Percentiles rank a stretch among this genome's conserved stretches.
phyloP scores from a whole-genome alignment of 2,329 filamentous ascomycete species.

The Aspergillus flavus region DNA sequence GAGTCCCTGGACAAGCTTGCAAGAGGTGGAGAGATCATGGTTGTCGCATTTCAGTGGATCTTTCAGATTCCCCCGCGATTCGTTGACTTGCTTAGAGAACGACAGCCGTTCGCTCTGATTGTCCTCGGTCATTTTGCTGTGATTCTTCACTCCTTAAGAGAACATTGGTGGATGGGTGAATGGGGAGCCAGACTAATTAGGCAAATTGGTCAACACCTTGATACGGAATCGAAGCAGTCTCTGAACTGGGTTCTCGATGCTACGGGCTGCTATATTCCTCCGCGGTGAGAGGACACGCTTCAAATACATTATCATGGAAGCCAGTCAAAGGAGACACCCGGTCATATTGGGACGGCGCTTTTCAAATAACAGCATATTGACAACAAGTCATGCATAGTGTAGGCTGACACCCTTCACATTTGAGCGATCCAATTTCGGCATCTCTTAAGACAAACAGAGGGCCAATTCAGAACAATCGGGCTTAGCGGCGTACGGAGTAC shows the following conservation, averaged over 20 bases:
- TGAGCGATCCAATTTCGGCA: neutral
- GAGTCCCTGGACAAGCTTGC: conserved; percentile 32
- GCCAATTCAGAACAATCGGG: neutral
- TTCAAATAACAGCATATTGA: neutral
- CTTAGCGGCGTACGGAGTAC: neutral
- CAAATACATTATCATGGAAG: neutral
- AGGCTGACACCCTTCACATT: neutral
- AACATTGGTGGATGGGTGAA: conserved; percentile 71
- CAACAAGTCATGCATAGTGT: neutral
- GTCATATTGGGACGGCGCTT: too few species aligned
- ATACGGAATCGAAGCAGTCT: conserved; percentile 29
- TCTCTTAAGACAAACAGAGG: neutral
- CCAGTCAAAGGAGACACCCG: neutral
- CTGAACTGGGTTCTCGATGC: conserved; percentile 39
- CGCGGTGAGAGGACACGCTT: conserved; percentile 9
- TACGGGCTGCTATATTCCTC: conserved; percentile 32
- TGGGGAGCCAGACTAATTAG: conserved; percentile 67
- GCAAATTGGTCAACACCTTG: conserved; percentile 51
- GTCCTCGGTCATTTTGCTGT: conserved; percentile 49
- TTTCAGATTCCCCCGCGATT: conserved; percentile 64
- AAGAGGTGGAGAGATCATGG: conserved; percentile 31
- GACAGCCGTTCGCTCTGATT: conserved; percentile 45
- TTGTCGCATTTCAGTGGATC: conserved; percentile 57
- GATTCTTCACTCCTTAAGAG: conserved; percentile 60
- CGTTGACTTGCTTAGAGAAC: conserved; percentile 48